A percentile compares a stretch with the other conserved stretches of the same genome.
phyloP scores from a whole-genome alignment of 441 rosid species.

The Brassica hybrid region DNA sequence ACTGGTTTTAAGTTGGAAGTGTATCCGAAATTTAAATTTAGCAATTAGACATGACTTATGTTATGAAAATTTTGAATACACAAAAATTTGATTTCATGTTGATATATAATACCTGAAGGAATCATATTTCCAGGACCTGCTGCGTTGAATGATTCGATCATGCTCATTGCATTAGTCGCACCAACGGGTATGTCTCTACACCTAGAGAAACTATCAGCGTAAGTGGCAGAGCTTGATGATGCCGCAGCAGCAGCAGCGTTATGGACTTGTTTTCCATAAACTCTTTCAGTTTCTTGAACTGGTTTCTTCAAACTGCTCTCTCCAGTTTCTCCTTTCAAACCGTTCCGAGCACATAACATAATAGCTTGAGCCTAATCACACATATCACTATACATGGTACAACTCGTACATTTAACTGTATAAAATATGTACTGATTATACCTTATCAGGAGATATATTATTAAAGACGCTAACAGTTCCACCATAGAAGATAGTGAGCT shows the following conservation, averaged over 20 bases:
- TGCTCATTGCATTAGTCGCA: slow-evolving; percentile 47
- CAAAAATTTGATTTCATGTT: not conserved
- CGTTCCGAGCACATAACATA: slow-evolving; percentile 71
- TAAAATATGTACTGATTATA: slow-evolving; percentile 17
- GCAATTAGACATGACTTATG: not conserved
- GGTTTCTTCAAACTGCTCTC: slow-evolving; percentile 31
- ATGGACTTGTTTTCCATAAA: slow-evolving; percentile 45
- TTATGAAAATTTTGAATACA: not conserved
- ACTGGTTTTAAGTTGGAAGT: not conserved
- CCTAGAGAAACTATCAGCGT: slow-evolving; percentile 52
- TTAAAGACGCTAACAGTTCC: slow-evolving; percentile 69
- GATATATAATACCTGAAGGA: slow-evolving; percentile 55
- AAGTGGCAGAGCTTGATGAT: slow-evolving; percentile 58
- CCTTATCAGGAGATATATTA: slow-evolving; percentile 75
- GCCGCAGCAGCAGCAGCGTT: slow-evolving; percentile 48
- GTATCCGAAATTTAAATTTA: not conserved
- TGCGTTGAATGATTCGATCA: slow-evolving; percentile 50
- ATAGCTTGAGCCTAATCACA: slow-evolving; percentile 74
- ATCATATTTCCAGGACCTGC: slow-evolving; percentile 46
- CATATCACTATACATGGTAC: not conserved
- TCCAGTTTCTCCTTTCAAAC: slow-evolving; percentile 40
- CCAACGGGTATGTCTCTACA: slow-evolving; percentile 52
- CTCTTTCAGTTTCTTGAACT: slow-evolving; percentile 46
- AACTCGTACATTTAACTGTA: not conserved
- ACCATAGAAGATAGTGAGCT: slow-evolving; percentile 70